Evolutionary conservation across 805 yeast genomes (phyloP), one percentile per base, ranked within the genome.

Genomic region (Candida morakotiae): DNA sequence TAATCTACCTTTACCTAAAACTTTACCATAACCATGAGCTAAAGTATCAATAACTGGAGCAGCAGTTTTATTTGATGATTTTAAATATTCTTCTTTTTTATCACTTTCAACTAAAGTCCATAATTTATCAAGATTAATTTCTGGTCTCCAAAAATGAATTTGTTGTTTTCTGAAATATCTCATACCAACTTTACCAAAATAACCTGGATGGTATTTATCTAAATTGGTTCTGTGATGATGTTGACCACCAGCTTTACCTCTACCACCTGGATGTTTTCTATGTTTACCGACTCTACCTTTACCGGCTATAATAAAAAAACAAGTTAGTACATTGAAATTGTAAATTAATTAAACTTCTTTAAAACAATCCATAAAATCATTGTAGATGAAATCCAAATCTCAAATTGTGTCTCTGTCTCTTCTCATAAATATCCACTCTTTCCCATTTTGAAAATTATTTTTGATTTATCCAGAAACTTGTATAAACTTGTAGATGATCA

Each of bases 191-290:
- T 93, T 94, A 86, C 99, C 99, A 79, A 93, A 93, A 91, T 93
- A 93, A 88, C 99, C 99, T 67, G 98, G 98, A 76, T 93, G 99
- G 96, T 86, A 93, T 77, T 91, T 93, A 75, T 93, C 99, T 79
- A 93, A 75, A 82, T 93, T 93, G 73, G 93, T 89, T 83, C 99
- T 87, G 96, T 93, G 98, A 78, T 93, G 99, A 77, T 91, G 98
- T 78, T 80, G 91, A 87, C 99, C 99, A 91, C 99, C 99, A 71
- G 99, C 99, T 89, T 77, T 91, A 93, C 99, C 99, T 79, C 98
- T 89, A 79, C 98, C 98, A 93, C 98, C 98, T 57, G 98, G 97
- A 66, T 86, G 93, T 95, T 93, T 93, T 88, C 98, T 89, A 94
- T 93, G 98, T 85, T 93, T 93, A 77, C 99, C 99, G 75, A 93